Percentiles rank a stretch among this genome's conserved stretches.
phyloP scores from a whole-genome alignment of 495 filamentous ascomycete genomes.

The Lindgomyces ingoldianus region DNA sequence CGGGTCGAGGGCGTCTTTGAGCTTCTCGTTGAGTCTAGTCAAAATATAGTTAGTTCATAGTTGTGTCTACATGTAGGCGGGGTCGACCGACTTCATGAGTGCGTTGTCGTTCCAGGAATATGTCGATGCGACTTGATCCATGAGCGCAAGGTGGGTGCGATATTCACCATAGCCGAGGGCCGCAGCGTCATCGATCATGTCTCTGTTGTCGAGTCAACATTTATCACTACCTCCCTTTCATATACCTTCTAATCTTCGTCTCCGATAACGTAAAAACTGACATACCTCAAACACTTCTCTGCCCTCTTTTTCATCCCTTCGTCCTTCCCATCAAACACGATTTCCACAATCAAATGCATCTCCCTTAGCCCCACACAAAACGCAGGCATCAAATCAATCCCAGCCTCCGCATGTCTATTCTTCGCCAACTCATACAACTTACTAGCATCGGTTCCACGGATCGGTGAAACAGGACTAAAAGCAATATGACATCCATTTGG shows the following conservation, averaged over 20 bases:
- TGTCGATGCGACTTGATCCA: slow-evolving; percentile 30
- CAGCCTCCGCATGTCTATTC: slow-evolving; percentile 23
- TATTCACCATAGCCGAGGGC: slow-evolving; percentile 30
- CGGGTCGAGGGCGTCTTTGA: slow-evolving; percentile 25
- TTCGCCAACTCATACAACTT: slow-evolving; percentile 27
- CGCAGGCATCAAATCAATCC: slow-evolving; percentile 34
- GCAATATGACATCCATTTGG: slow-evolving; percentile 30
- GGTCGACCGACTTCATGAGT: slow-evolving; percentile 25
- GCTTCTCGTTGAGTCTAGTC: slow-evolving; percentile 14
- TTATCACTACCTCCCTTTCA: background rate
- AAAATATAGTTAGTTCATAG: too few relatives aligned
- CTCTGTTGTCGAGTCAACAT: background rate
- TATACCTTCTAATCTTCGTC: background rate
- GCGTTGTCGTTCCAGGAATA: slow-evolving; percentile 23
- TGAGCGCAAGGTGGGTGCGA: slow-evolving; percentile 30
- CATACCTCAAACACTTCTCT: slow-evolving; percentile 31
- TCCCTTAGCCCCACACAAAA: slow-evolving; percentile 35
- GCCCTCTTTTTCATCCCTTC: slow-evolving; percentile 15
- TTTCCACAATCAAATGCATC: slow-evolving; percentile 34
- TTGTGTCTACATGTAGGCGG: too few relatives aligned
- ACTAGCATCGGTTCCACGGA: slow-evolving; percentile 16
- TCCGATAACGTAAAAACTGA: too few relatives aligned
- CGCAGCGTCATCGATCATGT: slow-evolving; percentile 33
- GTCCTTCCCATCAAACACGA: slow-evolving; percentile 28
- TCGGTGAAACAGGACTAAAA: slow-evolving; percentile 22